Evolutionary conservation across 1,284 basidiomycete genomes (phyloP), one percentile per base, ranked within the genome.

Genomic region (Microbotryum lychnidis-dioicae): DNA sequence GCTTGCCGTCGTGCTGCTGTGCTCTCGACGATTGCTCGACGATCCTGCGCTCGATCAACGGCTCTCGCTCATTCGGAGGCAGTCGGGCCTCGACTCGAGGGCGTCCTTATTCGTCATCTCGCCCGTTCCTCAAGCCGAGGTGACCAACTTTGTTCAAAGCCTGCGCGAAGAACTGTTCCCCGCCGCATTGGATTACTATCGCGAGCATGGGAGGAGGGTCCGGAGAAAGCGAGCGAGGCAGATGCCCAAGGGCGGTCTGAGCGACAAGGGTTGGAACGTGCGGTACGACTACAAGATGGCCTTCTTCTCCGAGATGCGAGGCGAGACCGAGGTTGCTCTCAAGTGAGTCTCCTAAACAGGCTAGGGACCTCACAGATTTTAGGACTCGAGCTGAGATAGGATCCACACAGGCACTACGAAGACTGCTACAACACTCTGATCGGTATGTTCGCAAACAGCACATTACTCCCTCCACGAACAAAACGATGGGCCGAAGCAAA

Each of bases 401-500:
- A 12, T 6, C 0, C 1, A 1, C 37, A 47, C 72, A 91, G 88
- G 69, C 89, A 94, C 73, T 93, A 91, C 71, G 90, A 93, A 75
- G 90, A 93, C 70, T 88, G 89, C 25, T 93, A 92, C 77, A 82
- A 82, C 50, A 85, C 83, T 56, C 77, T 96, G 16, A 79, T 85
- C 42, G 83, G 85, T 52, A 91, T 94, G 86, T 93, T 96, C 72
- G 83, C 61, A 2, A 56, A 61, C 4, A 54, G 54, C 4, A 84
- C 84, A 0, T 86, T 89, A 58, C 75, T 96, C 5, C 89, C 89
- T 0, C 92, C 94, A 5, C 82, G 93, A 4, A 97, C 93, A 0
- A 97, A 97, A 74, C 82, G 94, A 33, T 97, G 94, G 93, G 92
- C 94, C 4, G 94, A 98, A 76, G 94, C 92, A 2, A 97, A 96